Conservation (phyloP, 2,329 filamentous ascomycete species). For the Ilyonectria robusta region DNA sequence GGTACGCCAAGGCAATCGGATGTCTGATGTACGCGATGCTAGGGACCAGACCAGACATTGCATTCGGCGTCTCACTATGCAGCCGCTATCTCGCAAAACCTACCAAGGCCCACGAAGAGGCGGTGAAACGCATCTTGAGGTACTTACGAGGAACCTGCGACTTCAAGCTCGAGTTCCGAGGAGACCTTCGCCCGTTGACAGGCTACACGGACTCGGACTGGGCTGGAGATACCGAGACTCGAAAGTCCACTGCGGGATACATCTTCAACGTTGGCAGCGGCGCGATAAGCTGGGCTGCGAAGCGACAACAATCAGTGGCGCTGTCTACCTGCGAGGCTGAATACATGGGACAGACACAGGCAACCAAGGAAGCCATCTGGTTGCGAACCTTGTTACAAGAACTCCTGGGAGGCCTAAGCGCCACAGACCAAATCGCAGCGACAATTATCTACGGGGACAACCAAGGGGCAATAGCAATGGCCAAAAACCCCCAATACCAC, state of each 20-base stretch:
- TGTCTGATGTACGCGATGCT: background rate
- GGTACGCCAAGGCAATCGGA: slow-evolving; percentile 1
- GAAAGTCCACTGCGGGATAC: background rate
- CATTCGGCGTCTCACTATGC: background rate
- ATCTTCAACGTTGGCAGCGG: background rate
- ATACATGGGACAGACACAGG: background rate
- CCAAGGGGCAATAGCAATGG: too few relatives aligned
- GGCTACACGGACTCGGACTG: background rate
- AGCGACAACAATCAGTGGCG: background rate
- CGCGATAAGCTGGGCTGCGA: background rate
- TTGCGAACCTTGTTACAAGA: background rate
- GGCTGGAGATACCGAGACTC: background rate
- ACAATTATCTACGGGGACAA: slow-evolving; percentile 1
- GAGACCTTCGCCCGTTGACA: background rate
- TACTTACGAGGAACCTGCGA: background rate
- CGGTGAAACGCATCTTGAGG: background rate
- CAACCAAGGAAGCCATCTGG: background rate
- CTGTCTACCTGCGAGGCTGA: background rate
- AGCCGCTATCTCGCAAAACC: background rate
- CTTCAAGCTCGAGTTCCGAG: background rate
- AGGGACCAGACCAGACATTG: background rate
- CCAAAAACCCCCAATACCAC: slow-evolving; percentile 1
- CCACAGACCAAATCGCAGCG: background rate
- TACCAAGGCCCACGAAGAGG: background rate
- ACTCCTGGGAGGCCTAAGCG: background rate